A percentile compares a stretch with the other conserved stretches of the same genome.
phyloP scores from a whole-genome alignment of 495 filamentous ascomycete species.

The Lophiostoma macrostomum region DNA sequence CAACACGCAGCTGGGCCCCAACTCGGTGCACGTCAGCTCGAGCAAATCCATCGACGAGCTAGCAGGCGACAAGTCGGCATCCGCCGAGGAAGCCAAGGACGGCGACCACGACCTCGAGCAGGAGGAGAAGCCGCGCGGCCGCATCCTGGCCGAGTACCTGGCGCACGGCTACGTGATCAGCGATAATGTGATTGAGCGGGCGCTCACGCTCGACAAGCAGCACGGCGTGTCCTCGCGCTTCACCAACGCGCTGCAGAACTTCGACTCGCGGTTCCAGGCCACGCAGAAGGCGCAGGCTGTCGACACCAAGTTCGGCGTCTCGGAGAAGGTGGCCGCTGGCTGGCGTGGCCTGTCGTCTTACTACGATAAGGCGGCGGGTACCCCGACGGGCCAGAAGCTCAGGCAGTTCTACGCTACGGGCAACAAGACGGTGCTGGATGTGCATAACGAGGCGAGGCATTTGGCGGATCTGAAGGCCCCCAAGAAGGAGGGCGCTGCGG shows the following conservation, averaged over 20 bases:
- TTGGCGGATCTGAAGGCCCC: conserved; percentile 81
- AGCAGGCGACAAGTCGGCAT: conserved; percentile 44
- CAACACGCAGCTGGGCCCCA: conserved; percentile 83
- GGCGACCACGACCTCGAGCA: conserved; percentile 69
- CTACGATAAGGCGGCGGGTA: conserved; percentile 86
- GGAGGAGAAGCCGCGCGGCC: conserved; percentile 90
- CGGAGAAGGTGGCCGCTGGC: conserved; percentile 63
- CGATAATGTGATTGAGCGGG: conserved; percentile 77
- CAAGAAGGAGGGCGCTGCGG: conserved; percentile 44
- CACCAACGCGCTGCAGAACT: conserved; percentile 63
- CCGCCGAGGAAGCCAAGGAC: conserved; percentile 42
- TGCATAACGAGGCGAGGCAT: conserved; percentile 83
- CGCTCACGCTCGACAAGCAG: conserved; percentile 84
- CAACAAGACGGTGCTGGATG: conserved; percentile 84
- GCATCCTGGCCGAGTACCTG: conserved; percentile 93
- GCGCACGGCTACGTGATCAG: conserved; percentile 88
- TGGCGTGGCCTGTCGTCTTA: conserved; percentile 71
- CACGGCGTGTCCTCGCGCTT: conserved; percentile 81
- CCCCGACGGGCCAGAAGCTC: conserved; percentile 80
- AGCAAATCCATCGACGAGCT: conserved; percentile 64
- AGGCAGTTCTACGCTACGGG: conserved; percentile 79
- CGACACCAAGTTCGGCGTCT: conserved; percentile 75
- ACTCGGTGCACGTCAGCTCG: conserved; percentile 72
- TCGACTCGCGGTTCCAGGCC: conserved; percentile 71
- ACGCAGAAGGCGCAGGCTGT: conserved; percentile 74